phyloP scores from a whole-genome alignment of 192 early-diverging fungal species.

The Rhizophagus prolifer region DNA sequence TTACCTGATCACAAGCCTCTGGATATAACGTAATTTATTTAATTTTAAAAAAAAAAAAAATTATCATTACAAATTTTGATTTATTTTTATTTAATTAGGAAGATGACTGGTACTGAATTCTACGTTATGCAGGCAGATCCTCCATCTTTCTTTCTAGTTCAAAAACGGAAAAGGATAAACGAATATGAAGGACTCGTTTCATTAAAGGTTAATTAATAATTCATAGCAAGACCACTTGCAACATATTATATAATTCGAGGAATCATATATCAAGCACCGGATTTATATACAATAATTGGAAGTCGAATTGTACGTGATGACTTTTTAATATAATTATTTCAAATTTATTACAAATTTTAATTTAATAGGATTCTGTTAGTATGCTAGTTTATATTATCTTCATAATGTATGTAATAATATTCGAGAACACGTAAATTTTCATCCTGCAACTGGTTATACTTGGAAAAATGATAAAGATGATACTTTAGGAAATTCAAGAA shows the following conservation, averaged over 20 bases:
- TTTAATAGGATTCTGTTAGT: conserved; percentile 28
- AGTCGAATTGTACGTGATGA: conserved; percentile 56
- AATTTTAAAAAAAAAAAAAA: not conserved
- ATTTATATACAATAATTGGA: conserved; percentile 63
- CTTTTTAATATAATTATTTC: not conserved
- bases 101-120: conserved; percentile 75
- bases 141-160: conserved; percentile 64
- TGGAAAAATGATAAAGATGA: conserved; percentile 40
- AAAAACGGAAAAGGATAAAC: conserved; percentile 60
- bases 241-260: conserved; percentile 70
- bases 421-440: conserved; percentile 47
- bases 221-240: conserved; percentile 51
- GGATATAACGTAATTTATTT: conserved; percentile 15
- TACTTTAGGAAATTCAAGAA: not conserved
- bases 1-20: conserved; percentile 13
- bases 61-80: not conserved
- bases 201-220: not conserved
- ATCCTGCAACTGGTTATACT: conserved; percentile 55
- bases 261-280: conserved; percentile 71
- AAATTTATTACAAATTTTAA: not conserved
- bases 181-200: conserved; percentile 45
- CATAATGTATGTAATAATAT: conserved; percentile 57
- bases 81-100: conserved; percentile 33
- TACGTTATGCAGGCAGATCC: conserved; percentile 64
- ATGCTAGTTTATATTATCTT: conserved; percentile 50